Percentiles rank a stretch among this genome's conserved stretches.
These are phyloP conservation scores for Trametes pubescens DNA, from an alignment of 1,284 basidiomycete species.

Conservation along the genomic window DNA sequence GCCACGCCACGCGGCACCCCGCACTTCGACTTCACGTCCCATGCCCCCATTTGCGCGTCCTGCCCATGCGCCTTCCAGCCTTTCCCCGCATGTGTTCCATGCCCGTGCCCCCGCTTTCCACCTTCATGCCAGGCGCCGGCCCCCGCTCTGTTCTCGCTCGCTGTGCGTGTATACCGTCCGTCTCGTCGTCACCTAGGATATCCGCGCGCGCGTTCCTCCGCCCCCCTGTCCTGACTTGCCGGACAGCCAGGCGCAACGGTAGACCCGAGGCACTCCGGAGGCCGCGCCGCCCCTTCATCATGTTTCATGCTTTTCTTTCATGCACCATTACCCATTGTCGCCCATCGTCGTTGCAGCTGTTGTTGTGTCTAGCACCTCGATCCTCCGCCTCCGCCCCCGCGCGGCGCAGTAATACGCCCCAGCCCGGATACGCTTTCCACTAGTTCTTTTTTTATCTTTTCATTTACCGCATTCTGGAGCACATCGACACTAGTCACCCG, in stretches of 20 bases:
- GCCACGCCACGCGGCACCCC: background rate
- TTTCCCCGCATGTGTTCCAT: conserved; percentile 7
- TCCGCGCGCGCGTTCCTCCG: background rate
- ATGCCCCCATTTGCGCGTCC: conserved; percentile 23
- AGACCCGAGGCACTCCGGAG: conserved; percentile 23
- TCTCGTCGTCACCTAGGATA: conserved; percentile 7
- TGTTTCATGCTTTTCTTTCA: conserved; percentile 2
- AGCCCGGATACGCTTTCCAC: background rate
- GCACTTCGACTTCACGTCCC: conserved; percentile 15
- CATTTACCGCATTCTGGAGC: background rate
- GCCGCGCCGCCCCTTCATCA: conserved; percentile 3
- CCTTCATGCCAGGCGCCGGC: background rate
- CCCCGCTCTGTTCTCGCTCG: conserved; percentile 20
- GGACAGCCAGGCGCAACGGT: conserved; percentile 29
- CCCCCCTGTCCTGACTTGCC: conserved; percentile 23
- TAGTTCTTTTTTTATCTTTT: background rate
- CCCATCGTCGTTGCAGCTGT: background rate
- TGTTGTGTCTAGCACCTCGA: background rate
- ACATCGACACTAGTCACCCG: too few species aligned
- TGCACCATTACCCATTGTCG: background rate
- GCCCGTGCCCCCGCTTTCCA: background rate
- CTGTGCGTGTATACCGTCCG: background rate
- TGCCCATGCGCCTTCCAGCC: conserved; percentile 25
- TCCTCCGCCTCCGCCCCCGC: background rate
- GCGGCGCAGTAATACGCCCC: background rate